phyloP scores from a whole-genome alignment of 2,329 filamentous ascomycete genomes.

The Helotiales sp. region DNA sequence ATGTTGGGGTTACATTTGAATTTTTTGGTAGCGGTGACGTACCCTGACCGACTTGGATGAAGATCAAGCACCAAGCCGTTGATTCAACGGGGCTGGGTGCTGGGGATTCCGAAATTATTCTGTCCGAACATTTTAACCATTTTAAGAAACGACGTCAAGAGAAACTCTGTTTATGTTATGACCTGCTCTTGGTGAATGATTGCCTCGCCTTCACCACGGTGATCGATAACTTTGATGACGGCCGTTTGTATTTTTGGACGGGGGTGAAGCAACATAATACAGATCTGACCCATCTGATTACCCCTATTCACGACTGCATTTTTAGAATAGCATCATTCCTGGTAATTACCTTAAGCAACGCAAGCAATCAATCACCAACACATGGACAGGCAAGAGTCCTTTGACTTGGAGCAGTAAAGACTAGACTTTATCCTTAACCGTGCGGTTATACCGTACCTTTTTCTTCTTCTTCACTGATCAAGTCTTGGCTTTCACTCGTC shows the following conservation, averaged over 20 bases:
- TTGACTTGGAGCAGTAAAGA: neutral
- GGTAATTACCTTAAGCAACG: neutral
- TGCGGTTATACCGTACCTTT: too few species aligned
- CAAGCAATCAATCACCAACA: neutral
- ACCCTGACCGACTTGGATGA: neutral
- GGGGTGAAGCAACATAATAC: neutral
- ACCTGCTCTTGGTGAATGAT: neutral
- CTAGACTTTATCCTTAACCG: too few species aligned
- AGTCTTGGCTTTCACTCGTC: neutral
- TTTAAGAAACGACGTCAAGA: neutral
- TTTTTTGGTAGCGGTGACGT: conserved; percentile 15
- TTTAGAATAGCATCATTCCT: conserved; percentile 5
- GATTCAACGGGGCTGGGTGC: neutral
- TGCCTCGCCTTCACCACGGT: neutral
- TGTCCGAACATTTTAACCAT: neutral
- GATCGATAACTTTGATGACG: neutral
- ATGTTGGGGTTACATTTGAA: neutral
- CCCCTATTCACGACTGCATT: neutral
- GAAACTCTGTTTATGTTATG: neutral
- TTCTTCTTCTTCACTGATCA: neutral
- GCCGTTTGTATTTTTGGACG: neutral
- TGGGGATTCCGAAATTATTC: neutral
- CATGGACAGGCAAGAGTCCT: neutral
- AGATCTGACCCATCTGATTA: neutral
- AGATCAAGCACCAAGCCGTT: neutral